Conservation (phyloP, 768 basidiomycete species). For the Filobasidium wieringae region DNA sequence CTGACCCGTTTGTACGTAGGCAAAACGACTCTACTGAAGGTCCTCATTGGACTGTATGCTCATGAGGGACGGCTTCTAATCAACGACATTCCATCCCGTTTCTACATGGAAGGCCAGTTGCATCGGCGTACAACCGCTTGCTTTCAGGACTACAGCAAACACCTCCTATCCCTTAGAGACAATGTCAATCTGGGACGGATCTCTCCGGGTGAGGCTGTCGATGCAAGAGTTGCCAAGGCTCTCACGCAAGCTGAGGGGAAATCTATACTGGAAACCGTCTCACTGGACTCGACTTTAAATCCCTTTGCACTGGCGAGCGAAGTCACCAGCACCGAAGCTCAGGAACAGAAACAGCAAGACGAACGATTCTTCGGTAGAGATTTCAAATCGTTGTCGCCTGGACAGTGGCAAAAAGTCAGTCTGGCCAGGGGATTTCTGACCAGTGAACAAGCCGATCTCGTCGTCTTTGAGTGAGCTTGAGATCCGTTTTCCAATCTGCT, state of each 20-base stretch:
- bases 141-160: constrained; percentile 76
- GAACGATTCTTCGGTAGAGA: not conserved
- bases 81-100: constrained; percentile 59
- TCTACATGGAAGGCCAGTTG: constrained; percentile 55
- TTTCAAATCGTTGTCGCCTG: constrained; percentile 42
- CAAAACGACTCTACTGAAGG: constrained; percentile 75
- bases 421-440: constrained; percentile 80
- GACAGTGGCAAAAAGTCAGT: constrained; percentile 54
- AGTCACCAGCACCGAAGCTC: not conserved
- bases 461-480: constrained; percentile 55
- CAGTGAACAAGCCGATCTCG: constrained; percentile 61
- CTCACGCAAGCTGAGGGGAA: constrained; percentile 52
- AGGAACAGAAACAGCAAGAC: not conserved
- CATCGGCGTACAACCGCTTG: constrained; percentile 67
- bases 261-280: constrained; percentile 54
- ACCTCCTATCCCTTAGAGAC: constrained; percentile 61
- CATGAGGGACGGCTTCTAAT: constrained; percentile 51
- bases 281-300: constrained; percentile 62
- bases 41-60: constrained; percentile 68
- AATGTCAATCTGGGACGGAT: constrained; percentile 77
- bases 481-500: not conserved
- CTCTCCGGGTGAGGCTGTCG: constrained; percentile 48
- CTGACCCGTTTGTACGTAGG: constrained; percentile 42
- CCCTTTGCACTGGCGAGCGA: not conserved
- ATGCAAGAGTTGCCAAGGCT: constrained; percentile 51